A percentile compares a stretch with the other conserved stretches of the same genome.
Evolutionary conservation across 306 rosid species (phyloP).

Genomic region (Cicer arietinum): DNA sequence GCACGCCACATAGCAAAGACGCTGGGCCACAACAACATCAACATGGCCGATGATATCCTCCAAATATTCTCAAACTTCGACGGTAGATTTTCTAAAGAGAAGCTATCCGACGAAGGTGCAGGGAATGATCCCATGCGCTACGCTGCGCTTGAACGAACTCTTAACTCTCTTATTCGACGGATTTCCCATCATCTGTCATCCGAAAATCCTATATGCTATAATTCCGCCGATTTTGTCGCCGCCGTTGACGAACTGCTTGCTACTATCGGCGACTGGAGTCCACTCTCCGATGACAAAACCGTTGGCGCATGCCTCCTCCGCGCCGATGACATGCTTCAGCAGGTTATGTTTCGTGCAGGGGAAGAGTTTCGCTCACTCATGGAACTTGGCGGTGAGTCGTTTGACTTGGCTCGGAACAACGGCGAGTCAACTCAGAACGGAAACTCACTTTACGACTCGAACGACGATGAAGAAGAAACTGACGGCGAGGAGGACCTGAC

Average conservation of each 20-base stretch:
- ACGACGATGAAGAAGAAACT: slow-evolving; percentile 39
- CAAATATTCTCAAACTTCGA: slow-evolving; percentile 86
- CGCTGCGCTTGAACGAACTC: slow-evolving; percentile 58
- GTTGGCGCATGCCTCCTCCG: slow-evolving; percentile 62
- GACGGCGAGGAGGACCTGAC: slow-evolving; percentile 1
- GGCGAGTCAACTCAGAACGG: slow-evolving; percentile 54
- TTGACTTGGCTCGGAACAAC: slow-evolving; percentile 54
- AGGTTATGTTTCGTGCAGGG: slow-evolving; percentile 73
- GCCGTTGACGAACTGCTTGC: slow-evolving; percentile 67
- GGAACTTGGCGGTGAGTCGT: slow-evolving; percentile 76
- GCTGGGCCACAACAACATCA: slow-evolving; percentile 65
- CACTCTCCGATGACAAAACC: slow-evolving; percentile 60
- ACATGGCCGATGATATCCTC: slow-evolving; percentile 80
- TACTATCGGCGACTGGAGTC: slow-evolving; percentile 64
- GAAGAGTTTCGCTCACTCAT: slow-evolving; percentile 78
- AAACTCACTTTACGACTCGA: slow-evolving; percentile 55
- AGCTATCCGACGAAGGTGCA: slow-evolving; percentile 47
- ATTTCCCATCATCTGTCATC: slow-evolving; percentile 64
- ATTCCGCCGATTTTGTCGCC: slow-evolving; percentile 69
- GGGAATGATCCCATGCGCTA: slow-evolving; percentile 51
- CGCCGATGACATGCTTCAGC: slow-evolving; percentile 76
- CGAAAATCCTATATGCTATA: slow-evolving; percentile 61
- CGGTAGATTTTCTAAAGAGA: slow-evolving; percentile 82
- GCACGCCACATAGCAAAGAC: slow-evolving; percentile 94
- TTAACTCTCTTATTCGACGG: slow-evolving; percentile 68